Evolutionary conservation across 2,329 filamentous ascomycete genomes (phyloP).

Genomic region (Penicillium sp.): DNA sequence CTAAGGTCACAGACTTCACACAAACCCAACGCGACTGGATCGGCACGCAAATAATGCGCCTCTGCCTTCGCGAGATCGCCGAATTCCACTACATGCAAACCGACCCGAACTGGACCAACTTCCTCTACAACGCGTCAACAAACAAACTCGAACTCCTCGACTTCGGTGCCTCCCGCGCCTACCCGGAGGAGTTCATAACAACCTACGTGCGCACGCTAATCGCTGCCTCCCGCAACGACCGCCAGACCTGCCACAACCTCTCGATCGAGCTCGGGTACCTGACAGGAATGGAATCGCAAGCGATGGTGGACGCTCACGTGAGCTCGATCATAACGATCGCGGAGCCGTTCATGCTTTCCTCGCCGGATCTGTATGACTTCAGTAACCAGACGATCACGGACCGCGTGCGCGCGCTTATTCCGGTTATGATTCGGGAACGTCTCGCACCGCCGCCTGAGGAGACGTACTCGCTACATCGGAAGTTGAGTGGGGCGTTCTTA

Average conservation of each 20-base stretch:
- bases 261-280: constrained; percentile 83
- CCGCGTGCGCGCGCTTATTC: constrained; percentile 81
- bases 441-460: constrained; percentile 92
- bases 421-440: constrained; percentile 86
- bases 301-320: constrained; percentile 90
- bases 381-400: constrained; percentile 93
- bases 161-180: constrained; percentile 90
- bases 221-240: constrained; percentile 72
- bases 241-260: constrained; percentile 60
- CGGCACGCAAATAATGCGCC: constrained; percentile 84
- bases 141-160: constrained; percentile 85
- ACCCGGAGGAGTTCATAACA: constrained; percentile 72
- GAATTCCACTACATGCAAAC: constrained; percentile 99
- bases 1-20: constrained; percentile 69
- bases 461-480: constrained; percentile 92
- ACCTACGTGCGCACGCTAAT: constrained; percentile 77
- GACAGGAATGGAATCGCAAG: constrained; percentile 79
- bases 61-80: constrained; percentile 88
- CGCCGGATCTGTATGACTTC: constrained; percentile 88
- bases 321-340: constrained; percentile 83
- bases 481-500: constrained; percentile 91
- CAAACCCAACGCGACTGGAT: constrained; percentile 94
- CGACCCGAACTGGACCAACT: constrained; percentile 99
- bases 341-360: constrained; percentile 77
- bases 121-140: constrained; percentile 75